Evolutionary conservation across 306 rosid species (phyloP).

Genomic region (Corylus heterophylla): DNA sequence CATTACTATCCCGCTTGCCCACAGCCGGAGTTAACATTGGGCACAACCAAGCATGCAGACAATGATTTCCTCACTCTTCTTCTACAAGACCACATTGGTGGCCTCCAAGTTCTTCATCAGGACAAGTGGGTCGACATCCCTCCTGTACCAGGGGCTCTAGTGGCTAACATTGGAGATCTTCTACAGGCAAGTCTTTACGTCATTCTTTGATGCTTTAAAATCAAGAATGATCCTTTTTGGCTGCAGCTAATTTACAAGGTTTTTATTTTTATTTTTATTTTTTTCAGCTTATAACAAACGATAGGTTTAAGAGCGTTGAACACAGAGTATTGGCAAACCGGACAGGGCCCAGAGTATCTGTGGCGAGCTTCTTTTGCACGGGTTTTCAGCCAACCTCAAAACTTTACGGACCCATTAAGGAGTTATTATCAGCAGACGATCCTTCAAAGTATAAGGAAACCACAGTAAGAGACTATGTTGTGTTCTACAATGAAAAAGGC

Average conservation of each 20-base stretch:
- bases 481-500: not conserved
- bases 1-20: conserved; percentile 18
- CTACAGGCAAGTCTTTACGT: conserved; percentile 2
- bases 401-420: conserved; percentile 27
- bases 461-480: conserved; percentile 1
- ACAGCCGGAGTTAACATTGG: conserved; percentile 8
- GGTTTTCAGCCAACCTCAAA: not conserved
- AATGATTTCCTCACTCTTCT: conserved; percentile 25
- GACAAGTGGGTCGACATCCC: not conserved
- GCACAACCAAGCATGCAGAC: conserved; percentile 24
- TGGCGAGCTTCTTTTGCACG: conserved; percentile 32
- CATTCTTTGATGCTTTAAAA: not conserved
- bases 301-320: conserved; percentile 35
- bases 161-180: conserved; percentile 7
- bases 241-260: not conserved
- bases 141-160: not conserved
- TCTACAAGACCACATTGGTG: conserved; percentile 35
- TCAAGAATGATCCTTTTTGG: not conserved
- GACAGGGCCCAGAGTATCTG: conserved; percentile 13
- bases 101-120: conserved; percentile 27
- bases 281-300: conserved; percentile 32
- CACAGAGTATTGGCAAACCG: conserved; percentile 33
- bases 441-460: conserved; percentile 30
- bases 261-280: not conserved
- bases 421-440: conserved; percentile 25